These are phyloP conservation scores for Calocybe gangraenosa DNA, from an alignment of 768 basidiomycete species.

Conservation along the genomic window DNA sequence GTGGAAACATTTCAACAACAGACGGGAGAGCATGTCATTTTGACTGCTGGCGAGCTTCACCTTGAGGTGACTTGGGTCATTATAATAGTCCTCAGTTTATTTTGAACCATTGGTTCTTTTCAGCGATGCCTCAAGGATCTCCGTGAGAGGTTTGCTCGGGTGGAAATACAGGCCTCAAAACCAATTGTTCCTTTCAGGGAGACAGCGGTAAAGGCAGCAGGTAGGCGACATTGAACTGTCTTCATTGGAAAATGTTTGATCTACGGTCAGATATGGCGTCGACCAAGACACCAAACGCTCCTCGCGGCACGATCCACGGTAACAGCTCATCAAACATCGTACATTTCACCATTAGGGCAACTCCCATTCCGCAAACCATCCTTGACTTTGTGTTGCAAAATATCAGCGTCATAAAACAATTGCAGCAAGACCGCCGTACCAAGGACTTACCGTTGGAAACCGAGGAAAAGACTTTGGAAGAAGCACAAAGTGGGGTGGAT, in stretches of 20 bases:
- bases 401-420: slow-evolving; percentile 51
- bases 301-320: slow-evolving; percentile 76
- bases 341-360: slow-evolving; percentile 79
- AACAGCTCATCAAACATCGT: slow-evolving; percentile 66
- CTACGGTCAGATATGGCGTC: slow-evolving; percentile 76
- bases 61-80: slow-evolving; percentile 63
- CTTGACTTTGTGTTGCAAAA: slow-evolving; percentile 79
- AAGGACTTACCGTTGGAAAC: slow-evolving; percentile 21
- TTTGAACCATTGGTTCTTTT: slow-evolving; percentile 4
- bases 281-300: slow-evolving; percentile 64
- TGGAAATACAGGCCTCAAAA: slow-evolving; percentile 90
- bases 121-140: slow-evolving; percentile 97
- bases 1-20: slow-evolving; percentile 97
- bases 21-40: slow-evolving; percentile 95
- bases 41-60: slow-evolving; percentile 94
- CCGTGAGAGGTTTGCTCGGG: slow-evolving; percentile 89
- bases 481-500: slow-evolving; percentile 35
- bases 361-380: slow-evolving; percentile 69
- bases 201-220: slow-evolving; percentile 78
- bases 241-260: not conserved
- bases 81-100: not conserved
- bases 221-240: slow-evolving; percentile 31
- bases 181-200: slow-evolving; percentile 98
- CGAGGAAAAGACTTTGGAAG: slow-evolving; percentile 33
- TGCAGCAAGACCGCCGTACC: slow-evolving; percentile 46